A percentile compares a stretch with the other conserved stretches of the same genome.
These are phyloP conservation scores for Globisporangium paddicum DNA, from an alignment of 352 stramenopile species.

Conservation along the genomic window DNA sequence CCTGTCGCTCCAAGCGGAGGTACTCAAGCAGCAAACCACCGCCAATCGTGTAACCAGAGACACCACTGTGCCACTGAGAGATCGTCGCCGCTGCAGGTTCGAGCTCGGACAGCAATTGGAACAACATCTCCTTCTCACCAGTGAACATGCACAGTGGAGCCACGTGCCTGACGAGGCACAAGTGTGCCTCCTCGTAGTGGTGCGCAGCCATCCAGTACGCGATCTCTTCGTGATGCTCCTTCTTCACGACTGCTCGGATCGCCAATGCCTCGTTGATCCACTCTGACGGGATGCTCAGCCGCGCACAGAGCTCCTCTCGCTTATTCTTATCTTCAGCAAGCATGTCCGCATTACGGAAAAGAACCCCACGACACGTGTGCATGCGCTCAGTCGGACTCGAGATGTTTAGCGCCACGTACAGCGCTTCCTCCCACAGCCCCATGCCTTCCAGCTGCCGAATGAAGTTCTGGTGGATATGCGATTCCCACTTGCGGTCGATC, in stretches of 20 bases:
- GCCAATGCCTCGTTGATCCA: slow-evolving; percentile 73
- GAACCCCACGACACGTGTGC: slow-evolving; percentile 46
- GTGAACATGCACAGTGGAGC: slow-evolving; percentile 57
- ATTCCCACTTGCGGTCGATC: slow-evolving; percentile 68
- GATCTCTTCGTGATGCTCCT: slow-evolving; percentile 59
- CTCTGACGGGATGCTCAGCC: slow-evolving; percentile 43
- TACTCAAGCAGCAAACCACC: slow-evolving; percentile 70
- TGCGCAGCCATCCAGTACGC: slow-evolving; percentile 65
- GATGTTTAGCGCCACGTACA: slow-evolving; percentile 82
- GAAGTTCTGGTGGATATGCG: slow-evolving; percentile 78
- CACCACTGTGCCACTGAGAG: slow-evolving; percentile 56
- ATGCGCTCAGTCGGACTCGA: slow-evolving; percentile 48
- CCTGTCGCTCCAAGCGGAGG: slow-evolving; percentile 55
- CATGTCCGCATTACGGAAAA: slow-evolving; percentile 64
- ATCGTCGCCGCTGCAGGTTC: slow-evolving; percentile 51
- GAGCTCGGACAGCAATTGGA: slow-evolving; percentile 49
- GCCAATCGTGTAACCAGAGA: slow-evolving; percentile 40
- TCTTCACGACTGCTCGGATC: slow-evolving; percentile 39
- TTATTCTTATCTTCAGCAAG: slow-evolving; percentile 27
- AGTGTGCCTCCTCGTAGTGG: slow-evolving; percentile 59
- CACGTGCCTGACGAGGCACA: slow-evolving; percentile 51
- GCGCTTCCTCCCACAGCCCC: slow-evolving; percentile 59
- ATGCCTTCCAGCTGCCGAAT: slow-evolving; percentile 68
- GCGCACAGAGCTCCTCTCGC: slow-evolving; percentile 47
- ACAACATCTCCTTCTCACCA: slow-evolving; percentile 50